phyloP scores from a whole-genome alignment of 2,329 filamentous ascomycete genomes.

The Cryphonectria nitschkei region DNA sequence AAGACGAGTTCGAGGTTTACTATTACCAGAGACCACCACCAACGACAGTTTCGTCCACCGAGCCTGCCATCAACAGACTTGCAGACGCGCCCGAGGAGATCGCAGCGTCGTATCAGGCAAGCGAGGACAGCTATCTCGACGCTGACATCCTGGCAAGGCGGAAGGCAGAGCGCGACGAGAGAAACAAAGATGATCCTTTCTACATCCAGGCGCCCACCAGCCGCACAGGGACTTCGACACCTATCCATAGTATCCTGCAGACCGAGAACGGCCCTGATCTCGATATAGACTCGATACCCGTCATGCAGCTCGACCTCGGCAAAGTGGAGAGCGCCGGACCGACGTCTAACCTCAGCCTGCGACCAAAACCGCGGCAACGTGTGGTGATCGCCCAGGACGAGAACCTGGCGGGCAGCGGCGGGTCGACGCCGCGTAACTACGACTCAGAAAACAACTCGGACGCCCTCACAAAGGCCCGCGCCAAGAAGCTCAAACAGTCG shows the following conservation, averaged over 20 bases:
- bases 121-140: slow-evolving; percentile 70
- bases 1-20: slow-evolving; percentile 70
- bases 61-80: slow-evolving; percentile 60
- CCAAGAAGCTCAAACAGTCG: slow-evolving; percentile 59
- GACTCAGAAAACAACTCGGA: slow-evolving; percentile 59
- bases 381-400: slow-evolving; percentile 76
- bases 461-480: slow-evolving; percentile 51
- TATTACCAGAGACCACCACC: slow-evolving; percentile 62
- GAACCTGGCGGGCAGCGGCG: slow-evolving; percentile 60
- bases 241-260: slow-evolving; percentile 76
- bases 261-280: slow-evolving; percentile 76
- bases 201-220: slow-evolving; percentile 65
- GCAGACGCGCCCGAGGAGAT: slow-evolving; percentile 50
- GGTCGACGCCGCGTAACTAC: slow-evolving; percentile 53
- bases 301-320: slow-evolving; percentile 87
- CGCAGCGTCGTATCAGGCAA: slow-evolving; percentile 59
- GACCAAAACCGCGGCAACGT: slow-evolving; percentile 55
- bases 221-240: slow-evolving; percentile 64
- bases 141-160: slow-evolving; percentile 74
- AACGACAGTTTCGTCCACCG: slow-evolving; percentile 54
- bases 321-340: slow-evolving; percentile 42
- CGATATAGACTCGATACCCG: slow-evolving; percentile 93
- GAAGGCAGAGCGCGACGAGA: slow-evolving; percentile 76
- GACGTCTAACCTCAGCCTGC: slow-evolving; percentile 31
- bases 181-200: slow-evolving; percentile 92